Base-by-base conservation (phyloP, 768 basidiomycete genomes). In the Cytidiella melzeri region DNA sequence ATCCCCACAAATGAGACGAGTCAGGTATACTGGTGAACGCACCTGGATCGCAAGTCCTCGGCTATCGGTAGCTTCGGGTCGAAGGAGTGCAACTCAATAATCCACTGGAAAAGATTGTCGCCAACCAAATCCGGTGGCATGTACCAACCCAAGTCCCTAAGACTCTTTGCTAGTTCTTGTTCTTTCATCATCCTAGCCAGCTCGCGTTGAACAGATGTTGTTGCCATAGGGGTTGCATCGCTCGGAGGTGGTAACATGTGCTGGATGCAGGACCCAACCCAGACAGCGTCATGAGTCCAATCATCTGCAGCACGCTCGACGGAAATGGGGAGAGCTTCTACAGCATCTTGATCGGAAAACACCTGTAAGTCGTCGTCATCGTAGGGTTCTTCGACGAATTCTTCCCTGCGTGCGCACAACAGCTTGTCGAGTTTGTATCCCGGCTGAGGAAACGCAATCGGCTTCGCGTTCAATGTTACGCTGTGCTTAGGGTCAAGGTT, bases 71-170 rank as follows among this genome's bases (percentile, higher is more conserved):
- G 64, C 2, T 64, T 66, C 12, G 70, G 66, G 50, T 87, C 83
- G 55, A 87, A 81, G 18, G 81, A 83, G 62, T 84, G 83, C 66
- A 86, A 64, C 63, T 87, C 85, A 10, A 87, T 74, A 50, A 86
- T 75, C 83, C 83, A 86, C 57, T 82, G 81, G 63, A 81, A 84
- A 18, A 84, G 62, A 54, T 85, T 85, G 58, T 85, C 79, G 6
- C 75, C 76, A 19, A 84, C 77, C 38, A 78, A 64, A n/a, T 82
- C 80, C 15, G 73, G 76, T 11, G 84, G 77, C 63, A 88, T 71
- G 60, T 81, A 85, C 81, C 85, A 88, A 10, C 85, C 87, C 1
- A 87, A 67, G 49, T 80, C 76, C 43, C 67, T 72, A 43, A 78
- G 61, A 41, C 74, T 67, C 10, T 69, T 67, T 18, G 69, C 67